Evolutionary conservation across 352 stramenopile genomes (phyloP), one percentile per base, ranked within the genome.

Genomic region (Stephanocyclus meneghinianus): DNA sequence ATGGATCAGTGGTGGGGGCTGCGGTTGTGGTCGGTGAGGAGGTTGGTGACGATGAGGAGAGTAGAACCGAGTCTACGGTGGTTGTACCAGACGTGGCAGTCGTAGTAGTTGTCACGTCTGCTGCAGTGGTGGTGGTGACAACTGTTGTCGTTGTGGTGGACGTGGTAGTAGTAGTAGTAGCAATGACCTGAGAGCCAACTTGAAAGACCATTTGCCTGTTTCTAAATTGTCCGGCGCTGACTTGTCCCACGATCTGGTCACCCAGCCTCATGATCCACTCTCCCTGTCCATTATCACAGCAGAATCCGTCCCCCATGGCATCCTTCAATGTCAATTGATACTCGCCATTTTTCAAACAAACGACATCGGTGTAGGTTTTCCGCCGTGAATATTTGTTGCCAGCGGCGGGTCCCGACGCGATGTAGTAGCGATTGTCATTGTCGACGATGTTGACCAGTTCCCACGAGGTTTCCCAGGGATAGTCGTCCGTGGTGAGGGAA

Each of bases 401-500:
- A 10, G 11, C 53, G 1, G 13, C 29, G 53, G 53, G 53, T 3
- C 53, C 53, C 26, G 53, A 62, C 11, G 53, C 53, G 5, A 62
- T 11, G 11, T 18, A 44, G 35, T 13, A 11, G 4, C 10, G 7
- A 16, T 18, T 13, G 29, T 3, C 53, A 44, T 40, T 44, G 53
- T 10, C n/a, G 18, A 32, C 16, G 7, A 42, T 44, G 0, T 30
- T 26, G 4, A 18, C 9, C 6, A 62, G 53, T 16, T 42, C 26
- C 53, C 53, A 62, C 10, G 53, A 62, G 29, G 53, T 62, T 42
- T 62, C 53, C 53, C 53, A 62, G 21, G 53, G 53, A 11, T 62
- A 62, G 18, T 44, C 29, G 53, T 62, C 53, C 0, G 53, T 62
- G 8, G 21, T 62, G 5, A 62, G 29, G 1, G 53, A 30, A 29